phyloP scores from a whole-genome alignment of 1,284 basidiomycete genomes.

The Heliocybe sulcata region DNA sequence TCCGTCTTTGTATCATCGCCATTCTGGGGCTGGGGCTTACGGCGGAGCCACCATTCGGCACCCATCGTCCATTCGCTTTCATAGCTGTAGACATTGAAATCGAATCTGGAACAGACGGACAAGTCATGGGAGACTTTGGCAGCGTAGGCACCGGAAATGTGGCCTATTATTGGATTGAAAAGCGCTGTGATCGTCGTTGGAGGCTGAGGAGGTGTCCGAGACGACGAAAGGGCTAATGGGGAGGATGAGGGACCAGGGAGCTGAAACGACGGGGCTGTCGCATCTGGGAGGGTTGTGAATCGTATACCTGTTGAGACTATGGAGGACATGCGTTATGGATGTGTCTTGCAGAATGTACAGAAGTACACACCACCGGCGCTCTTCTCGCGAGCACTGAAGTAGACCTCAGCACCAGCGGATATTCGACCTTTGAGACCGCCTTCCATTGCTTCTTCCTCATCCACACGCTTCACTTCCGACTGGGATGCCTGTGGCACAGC shows the following conservation, averaged over 20 bases:
- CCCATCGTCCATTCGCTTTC: slow-evolving; percentile 94
- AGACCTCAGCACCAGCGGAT: slow-evolving; percentile 90
- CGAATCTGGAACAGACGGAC: slow-evolving; percentile 86
- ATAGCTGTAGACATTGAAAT: slow-evolving; percentile 96
- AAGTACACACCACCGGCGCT: slow-evolving; percentile 77
- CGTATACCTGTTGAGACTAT: slow-evolving; percentile 89
- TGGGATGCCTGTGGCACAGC: slow-evolving; percentile 16
- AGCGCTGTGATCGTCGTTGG: slow-evolving; percentile 93
- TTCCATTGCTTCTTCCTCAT: slow-evolving; percentile 86
- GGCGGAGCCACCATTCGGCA: slow-evolving; percentile 88
- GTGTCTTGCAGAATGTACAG: not conserved
- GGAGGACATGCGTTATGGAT: slow-evolving; percentile 6
- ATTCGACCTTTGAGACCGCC: slow-evolving; percentile 87
- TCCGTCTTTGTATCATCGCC: not conserved
- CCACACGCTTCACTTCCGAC: slow-evolving; percentile 56
- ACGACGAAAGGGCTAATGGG: slow-evolving; percentile 15
- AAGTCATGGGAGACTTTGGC: slow-evolving; percentile 84
- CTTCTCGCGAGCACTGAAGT: slow-evolving; percentile 88
- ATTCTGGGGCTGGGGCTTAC: slow-evolving; percentile 12
- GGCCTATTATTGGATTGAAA: slow-evolving; percentile 96
- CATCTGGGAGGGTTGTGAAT: slow-evolving; percentile 85
- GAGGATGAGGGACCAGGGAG: slow-evolving; percentile 31
- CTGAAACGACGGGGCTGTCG: slow-evolving; percentile 58
- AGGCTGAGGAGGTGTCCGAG: slow-evolving; percentile 49
- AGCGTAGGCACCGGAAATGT: slow-evolving; percentile 87